Conservation (phyloP, 257 asterid species). For the Forsythia suspensa region DNA sequence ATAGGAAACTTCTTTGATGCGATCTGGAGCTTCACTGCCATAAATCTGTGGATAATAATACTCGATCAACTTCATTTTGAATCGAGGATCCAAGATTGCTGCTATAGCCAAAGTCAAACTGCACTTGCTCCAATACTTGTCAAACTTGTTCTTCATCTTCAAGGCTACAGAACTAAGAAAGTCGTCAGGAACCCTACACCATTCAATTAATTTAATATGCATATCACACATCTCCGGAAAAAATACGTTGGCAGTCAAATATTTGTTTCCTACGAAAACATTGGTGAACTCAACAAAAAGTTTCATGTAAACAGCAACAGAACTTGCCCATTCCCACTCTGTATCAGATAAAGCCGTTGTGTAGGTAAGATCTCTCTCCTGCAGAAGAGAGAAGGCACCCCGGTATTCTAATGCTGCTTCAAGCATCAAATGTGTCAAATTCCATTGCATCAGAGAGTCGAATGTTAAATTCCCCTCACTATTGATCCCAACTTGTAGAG, state of each 20-base stretch:
- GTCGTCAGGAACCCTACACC: constrained; percentile 78
- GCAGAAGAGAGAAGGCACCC: constrained; percentile 60
- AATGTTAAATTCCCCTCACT: constrained; percentile 53
- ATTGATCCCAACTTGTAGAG: constrained; percentile 60
- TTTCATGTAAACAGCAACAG: constrained; percentile 57
- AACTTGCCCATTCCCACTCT: constrained; percentile 75
- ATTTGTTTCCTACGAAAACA: constrained; percentile 49
- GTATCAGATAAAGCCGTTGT: constrained; percentile 58
- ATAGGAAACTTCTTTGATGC: constrained; percentile 59
- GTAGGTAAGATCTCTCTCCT: constrained; percentile 68
- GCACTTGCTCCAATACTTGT: constrained; percentile 80
- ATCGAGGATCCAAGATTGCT: constrained; percentile 86
- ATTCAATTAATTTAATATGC: constrained; percentile 75
- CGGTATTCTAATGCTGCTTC: constrained; percentile 71
- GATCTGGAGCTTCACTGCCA: constrained; percentile 52
- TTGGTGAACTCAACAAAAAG: constrained; percentile 64
- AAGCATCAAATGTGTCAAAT: constrained; percentile 73
- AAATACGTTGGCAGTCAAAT: constrained; percentile 67
- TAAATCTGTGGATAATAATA: constrained; percentile 74
- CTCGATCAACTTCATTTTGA: constrained; percentile 88
- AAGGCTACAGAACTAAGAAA: constrained; percentile 64
- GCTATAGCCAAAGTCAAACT: constrained; percentile 74
- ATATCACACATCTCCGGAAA: constrained; percentile 80
- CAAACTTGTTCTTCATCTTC: constrained; percentile 81
- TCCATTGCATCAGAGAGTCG: constrained; percentile 78